Evolutionary conservation across 345 rosid species (phyloP).

Genomic region (Camelina laxa): DNA sequence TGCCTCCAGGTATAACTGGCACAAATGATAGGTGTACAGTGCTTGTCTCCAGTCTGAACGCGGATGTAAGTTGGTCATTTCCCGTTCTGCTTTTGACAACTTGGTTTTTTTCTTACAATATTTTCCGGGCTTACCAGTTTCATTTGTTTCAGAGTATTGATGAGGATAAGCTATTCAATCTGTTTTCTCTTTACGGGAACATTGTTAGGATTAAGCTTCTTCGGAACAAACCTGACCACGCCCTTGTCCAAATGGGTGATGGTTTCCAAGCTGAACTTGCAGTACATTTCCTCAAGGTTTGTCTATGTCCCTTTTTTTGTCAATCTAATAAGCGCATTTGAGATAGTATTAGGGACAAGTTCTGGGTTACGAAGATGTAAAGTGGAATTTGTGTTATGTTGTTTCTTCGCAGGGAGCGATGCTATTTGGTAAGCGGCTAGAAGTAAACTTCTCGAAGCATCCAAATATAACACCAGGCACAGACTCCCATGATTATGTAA

Average conservation of each 20-base stretch:
- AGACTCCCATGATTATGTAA: slow-evolving; percentile 77
- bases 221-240: slow-evolving; percentile 97
- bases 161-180: slow-evolving; percentile 94
- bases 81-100: background rate
- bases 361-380: slow-evolving; percentile 4
- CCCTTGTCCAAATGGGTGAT: slow-evolving; percentile 98
- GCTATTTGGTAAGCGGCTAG: slow-evolving; percentile 91
- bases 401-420: slow-evolving; percentile 67
- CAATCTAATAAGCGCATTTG: background rate
- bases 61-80: slow-evolving; percentile 65
- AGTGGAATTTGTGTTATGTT: slow-evolving; percentile 1
- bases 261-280: slow-evolving; percentile 98
- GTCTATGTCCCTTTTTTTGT: background rate
- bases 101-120: slow-evolving; percentile 21
- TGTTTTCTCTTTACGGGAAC: slow-evolving; percentile 95
- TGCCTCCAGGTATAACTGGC: slow-evolving; percentile 95
- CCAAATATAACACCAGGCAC: slow-evolving; percentile 86
- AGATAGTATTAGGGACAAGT: background rate
- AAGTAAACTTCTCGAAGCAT: slow-evolving; percentile 95
- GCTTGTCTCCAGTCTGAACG: slow-evolving; percentile 84
- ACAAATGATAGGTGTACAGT: slow-evolving; percentile 95
- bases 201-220: slow-evolving; percentile 92
- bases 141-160: slow-evolving; percentile 66
- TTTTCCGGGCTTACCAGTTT: slow-evolving; percentile 26
- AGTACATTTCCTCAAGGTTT: slow-evolving; percentile 93